phyloP scores from a whole-genome alignment of 495 filamentous ascomycete genomes.

The Schizothecium vesticola region DNA sequence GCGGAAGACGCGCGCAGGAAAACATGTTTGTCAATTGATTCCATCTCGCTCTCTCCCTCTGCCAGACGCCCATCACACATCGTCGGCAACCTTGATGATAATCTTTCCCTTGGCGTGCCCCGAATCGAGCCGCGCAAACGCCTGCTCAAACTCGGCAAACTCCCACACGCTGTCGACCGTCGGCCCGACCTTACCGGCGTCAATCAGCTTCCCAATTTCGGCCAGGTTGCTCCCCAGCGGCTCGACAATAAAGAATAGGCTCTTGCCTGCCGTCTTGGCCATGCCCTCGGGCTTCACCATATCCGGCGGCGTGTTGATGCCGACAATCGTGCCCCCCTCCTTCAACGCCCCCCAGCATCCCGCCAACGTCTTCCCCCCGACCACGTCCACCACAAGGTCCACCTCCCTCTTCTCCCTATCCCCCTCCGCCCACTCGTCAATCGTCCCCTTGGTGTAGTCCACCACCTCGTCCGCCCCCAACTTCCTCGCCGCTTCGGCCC shows the following conservation, averaged over 20 bases:
- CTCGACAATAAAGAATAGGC: constrained; percentile 45
- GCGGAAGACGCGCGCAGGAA: neutral
- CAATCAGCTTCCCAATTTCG: constrained; percentile 54
- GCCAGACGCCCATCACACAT: constrained; percentile 16
- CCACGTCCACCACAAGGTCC: constrained; percentile 59
- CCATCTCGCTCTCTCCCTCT: neutral
- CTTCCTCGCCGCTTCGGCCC: constrained; percentile 48
- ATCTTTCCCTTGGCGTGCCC: constrained; percentile 65
- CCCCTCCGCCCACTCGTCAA: constrained; percentile 43
- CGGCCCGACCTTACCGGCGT: constrained; percentile 55
- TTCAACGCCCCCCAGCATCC: constrained; percentile 54
- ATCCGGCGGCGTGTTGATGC: constrained; percentile 48
- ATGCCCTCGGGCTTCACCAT: constrained; percentile 33
- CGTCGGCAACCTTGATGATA: constrained; percentile 43
- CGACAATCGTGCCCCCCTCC: constrained; percentile 43
- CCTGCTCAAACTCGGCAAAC: constrained; percentile 57
- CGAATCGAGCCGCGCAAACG: constrained; percentile 58
- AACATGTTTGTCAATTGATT: neutral
- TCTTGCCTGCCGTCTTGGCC: constrained; percentile 27
- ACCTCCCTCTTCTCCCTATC: constrained; percentile 46
- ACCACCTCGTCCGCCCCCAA: constrained; percentile 65
- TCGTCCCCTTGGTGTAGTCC: constrained; percentile 54
- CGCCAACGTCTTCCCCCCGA: constrained; percentile 45
- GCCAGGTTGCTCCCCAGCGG: constrained; percentile 58
- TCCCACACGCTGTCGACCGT: constrained; percentile 56